These are phyloP conservation scores for Plasmodium relictum DNA, from an alignment of 169 alveolate genomes.

Conservation along the genomic window DNA sequence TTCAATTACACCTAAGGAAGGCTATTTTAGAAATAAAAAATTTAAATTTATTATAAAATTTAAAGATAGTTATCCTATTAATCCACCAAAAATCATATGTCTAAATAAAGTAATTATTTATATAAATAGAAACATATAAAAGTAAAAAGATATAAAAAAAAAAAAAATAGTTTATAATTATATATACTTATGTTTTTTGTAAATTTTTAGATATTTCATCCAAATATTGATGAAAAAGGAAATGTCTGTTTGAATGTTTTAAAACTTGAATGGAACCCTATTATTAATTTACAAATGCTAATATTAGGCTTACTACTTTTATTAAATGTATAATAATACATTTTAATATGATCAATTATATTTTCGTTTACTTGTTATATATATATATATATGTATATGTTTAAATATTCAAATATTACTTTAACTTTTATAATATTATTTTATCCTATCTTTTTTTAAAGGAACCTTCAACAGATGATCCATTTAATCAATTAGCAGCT, in stretches of 20 bases:
- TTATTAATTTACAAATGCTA: conserved; percentile 66
- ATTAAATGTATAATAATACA: conserved; percentile 29
- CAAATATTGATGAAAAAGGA: conserved; percentile 70
- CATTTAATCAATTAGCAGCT: conserved; percentile 59
- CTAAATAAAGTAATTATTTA: conserved; percentile 34
- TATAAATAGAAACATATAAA: background rate
- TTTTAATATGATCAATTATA: background rate
- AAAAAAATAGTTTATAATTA: background rate
- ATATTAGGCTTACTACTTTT: conserved; percentile 49
- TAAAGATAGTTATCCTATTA: conserved; percentile 69
- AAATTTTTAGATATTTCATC: conserved; percentile 61
- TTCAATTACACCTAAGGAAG: conserved; percentile 53
- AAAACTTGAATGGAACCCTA: conserved; percentile 73
- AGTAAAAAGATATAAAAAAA: background rate
- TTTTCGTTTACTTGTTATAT: background rate
- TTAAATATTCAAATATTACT: background rate
- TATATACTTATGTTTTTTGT: background rate
- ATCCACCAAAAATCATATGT: conserved; percentile 68
- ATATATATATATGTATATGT: conserved; percentile 1
- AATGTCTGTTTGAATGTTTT: conserved; percentile 72
- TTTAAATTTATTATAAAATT: conserved; percentile 35
- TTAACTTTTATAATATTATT: background rate
- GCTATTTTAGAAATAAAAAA: conserved; percentile 46
- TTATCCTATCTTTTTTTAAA: conserved; percentile 13
- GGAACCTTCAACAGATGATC: conserved; percentile 76